Conservation (phyloP, 148 eudicot species). For the Fagopyrum esculentum region DNA sequence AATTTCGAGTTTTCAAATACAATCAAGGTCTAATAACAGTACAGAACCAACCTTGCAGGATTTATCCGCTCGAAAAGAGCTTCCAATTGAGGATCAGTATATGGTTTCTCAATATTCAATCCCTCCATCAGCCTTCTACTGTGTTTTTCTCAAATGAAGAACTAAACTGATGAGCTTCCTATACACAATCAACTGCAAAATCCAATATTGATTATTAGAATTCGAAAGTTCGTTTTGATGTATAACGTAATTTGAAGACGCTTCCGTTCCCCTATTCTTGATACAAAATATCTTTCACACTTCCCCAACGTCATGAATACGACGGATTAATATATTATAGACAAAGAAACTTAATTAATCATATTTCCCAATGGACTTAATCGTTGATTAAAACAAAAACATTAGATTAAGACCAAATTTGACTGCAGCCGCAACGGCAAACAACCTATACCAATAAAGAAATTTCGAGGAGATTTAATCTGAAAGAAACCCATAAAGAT, state of each 20-base stretch:
- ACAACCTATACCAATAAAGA: not conserved
- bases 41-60: not conserved
- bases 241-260: not conserved
- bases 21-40: not conserved
- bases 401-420: not conserved
- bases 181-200: not conserved
- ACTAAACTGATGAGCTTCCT: not conserved
- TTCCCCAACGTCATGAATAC: not conserved
- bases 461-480: constrained; percentile 4
- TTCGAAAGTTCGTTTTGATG: not conserved
- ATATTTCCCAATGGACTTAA: not conserved
- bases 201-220: not conserved
- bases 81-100: constrained; percentile 3
- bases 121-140: not conserved
- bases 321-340: not conserved
- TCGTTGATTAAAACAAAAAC: constrained; percentile 6
- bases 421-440: not conserved
- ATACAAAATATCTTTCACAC: not conserved
- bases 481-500: not conserved
- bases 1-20: not conserved
- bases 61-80: constrained; percentile 3
- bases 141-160: not conserved
- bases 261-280: not conserved
- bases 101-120: not conserved
- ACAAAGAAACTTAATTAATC: not conserved